Conservation (phyloP, 257 asterid genomes). For the Gentiana straminea region DNA sequence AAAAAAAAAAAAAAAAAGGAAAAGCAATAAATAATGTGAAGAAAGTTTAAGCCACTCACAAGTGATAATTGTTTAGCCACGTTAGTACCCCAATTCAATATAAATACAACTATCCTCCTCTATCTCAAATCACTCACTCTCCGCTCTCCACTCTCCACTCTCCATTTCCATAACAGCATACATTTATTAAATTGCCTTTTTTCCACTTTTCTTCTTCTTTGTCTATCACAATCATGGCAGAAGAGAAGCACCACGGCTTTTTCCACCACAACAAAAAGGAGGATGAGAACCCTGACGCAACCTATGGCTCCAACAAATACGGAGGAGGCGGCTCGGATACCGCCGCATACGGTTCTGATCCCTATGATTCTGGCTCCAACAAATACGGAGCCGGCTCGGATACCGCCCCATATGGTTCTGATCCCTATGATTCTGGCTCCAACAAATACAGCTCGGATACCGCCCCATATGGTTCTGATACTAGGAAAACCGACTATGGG, state of each 20-base stretch:
- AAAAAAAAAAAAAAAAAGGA: too few relatives aligned
- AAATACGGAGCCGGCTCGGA: not conserved
- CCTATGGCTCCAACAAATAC: conserved; percentile 10
- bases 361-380: not conserved
- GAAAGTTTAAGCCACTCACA: not conserved
- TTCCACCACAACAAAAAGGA: conserved; percentile 44
- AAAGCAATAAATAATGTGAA: too few relatives aligned
- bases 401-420: not conserved
- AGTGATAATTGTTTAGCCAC: conserved; percentile 1
- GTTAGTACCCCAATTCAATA: not conserved
- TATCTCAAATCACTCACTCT: not conserved
- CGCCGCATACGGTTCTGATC: conserved; percentile 9
- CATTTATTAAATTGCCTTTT: too few relatives aligned
- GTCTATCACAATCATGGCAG: conserved; percentile 16
- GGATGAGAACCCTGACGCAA: conserved; percentile 16
- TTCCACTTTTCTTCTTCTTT: not conserved
- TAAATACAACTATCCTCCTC: not conserved
- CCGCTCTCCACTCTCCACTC: not conserved
- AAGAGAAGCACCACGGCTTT: conserved; percentile 29
- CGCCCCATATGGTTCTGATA: not conserved
- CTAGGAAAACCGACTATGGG: not conserved
- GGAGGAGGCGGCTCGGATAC: conserved; percentile 27
- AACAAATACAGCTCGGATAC: not conserved
- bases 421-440: not conserved
- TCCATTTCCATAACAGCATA: not conserved